phyloP scores from a whole-genome alignment of 208 protist species.

The Acanthamoeba quina region DNA sequence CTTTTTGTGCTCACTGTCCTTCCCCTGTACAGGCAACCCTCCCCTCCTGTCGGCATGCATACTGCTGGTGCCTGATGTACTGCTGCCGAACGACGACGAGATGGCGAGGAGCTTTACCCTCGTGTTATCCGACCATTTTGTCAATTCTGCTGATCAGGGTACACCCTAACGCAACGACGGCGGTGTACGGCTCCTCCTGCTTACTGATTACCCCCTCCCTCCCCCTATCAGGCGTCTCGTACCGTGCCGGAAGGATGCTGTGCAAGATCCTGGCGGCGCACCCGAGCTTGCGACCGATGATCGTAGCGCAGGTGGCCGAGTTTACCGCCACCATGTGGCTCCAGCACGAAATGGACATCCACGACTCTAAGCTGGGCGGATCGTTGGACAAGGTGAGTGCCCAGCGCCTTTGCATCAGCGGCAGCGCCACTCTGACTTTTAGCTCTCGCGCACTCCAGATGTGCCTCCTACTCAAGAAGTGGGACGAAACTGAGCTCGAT shows the following conservation, averaged over 20 bases:
- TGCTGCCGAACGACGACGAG: slow-evolving; percentile 56
- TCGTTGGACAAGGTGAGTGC: slow-evolving; percentile 53
- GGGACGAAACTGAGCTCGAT: slow-evolving; percentile 60
- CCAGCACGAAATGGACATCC: slow-evolving; percentile 67
- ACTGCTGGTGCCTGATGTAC: slow-evolving; percentile 45
- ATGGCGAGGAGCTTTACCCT: slow-evolving; percentile 62
- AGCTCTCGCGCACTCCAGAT: neutral
- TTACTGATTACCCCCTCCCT: neutral
- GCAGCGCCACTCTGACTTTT: neutral
- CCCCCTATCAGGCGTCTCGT: slow-evolving; percentile 8
- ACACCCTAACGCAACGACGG: neutral
- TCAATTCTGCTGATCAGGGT: slow-evolving; percentile 70
- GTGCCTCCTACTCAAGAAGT: slow-evolving; percentile 14
- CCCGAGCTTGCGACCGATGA: slow-evolving; percentile 49
- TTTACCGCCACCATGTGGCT: slow-evolving; percentile 61
- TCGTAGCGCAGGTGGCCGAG: slow-evolving; percentile 64
- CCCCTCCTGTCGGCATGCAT: slow-evolving; percentile 41
- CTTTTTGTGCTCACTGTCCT: neutral
- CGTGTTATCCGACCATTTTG: slow-evolving; percentile 41
- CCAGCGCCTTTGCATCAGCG: neutral
- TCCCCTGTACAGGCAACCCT: slow-evolving; percentile 22
- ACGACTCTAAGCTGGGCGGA: slow-evolving; percentile 47
- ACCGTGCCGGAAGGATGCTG: slow-evolving; percentile 45
- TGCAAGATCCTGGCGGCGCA: slow-evolving; percentile 48
- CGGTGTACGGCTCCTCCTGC: neutral